Evolutionary conservation across 2,329 filamentous ascomycete species (phyloP).

Genomic region (Sclerotinia nivalis): DNA sequence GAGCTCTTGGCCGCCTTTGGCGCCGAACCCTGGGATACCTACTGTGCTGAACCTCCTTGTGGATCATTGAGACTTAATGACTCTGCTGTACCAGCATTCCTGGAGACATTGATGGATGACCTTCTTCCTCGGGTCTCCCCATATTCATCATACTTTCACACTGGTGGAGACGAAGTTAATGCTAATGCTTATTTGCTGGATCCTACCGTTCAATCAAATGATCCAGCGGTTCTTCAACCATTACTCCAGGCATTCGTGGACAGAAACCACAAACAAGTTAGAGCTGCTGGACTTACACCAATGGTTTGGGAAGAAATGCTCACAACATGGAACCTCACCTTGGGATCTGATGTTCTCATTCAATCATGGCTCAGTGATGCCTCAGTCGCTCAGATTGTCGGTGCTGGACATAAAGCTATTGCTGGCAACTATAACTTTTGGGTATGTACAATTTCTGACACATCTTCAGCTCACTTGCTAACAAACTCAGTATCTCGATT

Average conservation of each 20-base stretch:
- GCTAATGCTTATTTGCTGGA: constrained; percentile 73
- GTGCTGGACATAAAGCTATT: constrained; percentile 68
- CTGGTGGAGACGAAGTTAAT: constrained; percentile 86
- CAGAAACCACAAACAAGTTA: constrained; percentile 65
- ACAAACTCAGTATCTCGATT: constrained; percentile 70
- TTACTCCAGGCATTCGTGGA: constrained; percentile 78
- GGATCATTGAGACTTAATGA: constrained; percentile 77
- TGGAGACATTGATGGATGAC: constrained; percentile 73
- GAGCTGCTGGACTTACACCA: constrained; percentile 64
- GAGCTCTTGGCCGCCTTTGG: constrained; percentile 69
- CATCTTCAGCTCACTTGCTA: constrained; percentile 26
- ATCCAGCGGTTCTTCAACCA: constrained; percentile 64
- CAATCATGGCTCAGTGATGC: constrained; percentile 72
- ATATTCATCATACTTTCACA: constrained; percentile 77
- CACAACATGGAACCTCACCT: constrained; percentile 72
- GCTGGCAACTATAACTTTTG: constrained; percentile 77
- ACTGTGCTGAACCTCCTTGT: constrained; percentile 64
- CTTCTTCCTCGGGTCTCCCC: constrained; percentile 69
- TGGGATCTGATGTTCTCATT: constrained; percentile 70
- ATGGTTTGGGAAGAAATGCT: constrained; percentile 90
- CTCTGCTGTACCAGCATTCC: constrained; percentile 66
- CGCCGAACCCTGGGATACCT: constrained; percentile 56
- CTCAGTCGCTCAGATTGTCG: constrained; percentile 61
- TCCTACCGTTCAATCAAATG: constrained; percentile 67
- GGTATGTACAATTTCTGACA: constrained; percentile 49